Evolutionary conservation across 352 stramenopile species (phyloP), one percentile per base, ranked within the genome.

Genomic region (Pythium pectinolyticum): DNA sequence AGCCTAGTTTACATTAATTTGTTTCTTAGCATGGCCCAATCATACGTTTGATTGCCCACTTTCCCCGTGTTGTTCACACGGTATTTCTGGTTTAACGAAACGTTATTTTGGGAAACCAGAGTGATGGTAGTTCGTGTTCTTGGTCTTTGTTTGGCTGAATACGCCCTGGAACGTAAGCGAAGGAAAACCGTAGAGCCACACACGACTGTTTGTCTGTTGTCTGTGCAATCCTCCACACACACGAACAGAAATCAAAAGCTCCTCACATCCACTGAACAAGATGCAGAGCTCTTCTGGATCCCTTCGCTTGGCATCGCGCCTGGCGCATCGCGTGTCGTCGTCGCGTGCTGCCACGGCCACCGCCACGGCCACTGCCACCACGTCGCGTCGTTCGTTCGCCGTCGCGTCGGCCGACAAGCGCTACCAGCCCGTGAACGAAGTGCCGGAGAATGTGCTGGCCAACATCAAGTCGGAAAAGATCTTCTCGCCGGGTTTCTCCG

Each of bases 361-460:
- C 20, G 51, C 31, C 35, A 57, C 39, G 39, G 47, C 61, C 17
- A 56, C 40, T 34, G 31, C 51, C 34, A 30, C 46, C 20, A 43
- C 31, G 28, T 57, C 39, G 39, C 46, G 57, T 17, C 66, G 60
- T 43, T 20, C 55, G 15, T 73, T 73, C 61, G 48, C 68, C 3
- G 78, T 83, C 39, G 76, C 71, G 6, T n/a, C 41, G 37, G 81
- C 72, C 40, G 85, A 94, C 70, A 92, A 94, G 74, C 86, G 86
- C 63, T 95, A 95, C 81, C 76, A 77, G 57, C 81, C 86, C 4
- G 86, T 86, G 45, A 95, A 93, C 62, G 65, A 77, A 10, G 86
- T 95, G 66, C 86, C 86, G 2, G 78, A 97, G 69, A 88, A 85
- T 35, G 86, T 98, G 34, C 73, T 98, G 27, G 70, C 86, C 56